These are phyloP conservation scores for Xylariaceae sp. DNA, from an alignment of 2,329 filamentous ascomycete genomes.

Conservation along the genomic window DNA sequence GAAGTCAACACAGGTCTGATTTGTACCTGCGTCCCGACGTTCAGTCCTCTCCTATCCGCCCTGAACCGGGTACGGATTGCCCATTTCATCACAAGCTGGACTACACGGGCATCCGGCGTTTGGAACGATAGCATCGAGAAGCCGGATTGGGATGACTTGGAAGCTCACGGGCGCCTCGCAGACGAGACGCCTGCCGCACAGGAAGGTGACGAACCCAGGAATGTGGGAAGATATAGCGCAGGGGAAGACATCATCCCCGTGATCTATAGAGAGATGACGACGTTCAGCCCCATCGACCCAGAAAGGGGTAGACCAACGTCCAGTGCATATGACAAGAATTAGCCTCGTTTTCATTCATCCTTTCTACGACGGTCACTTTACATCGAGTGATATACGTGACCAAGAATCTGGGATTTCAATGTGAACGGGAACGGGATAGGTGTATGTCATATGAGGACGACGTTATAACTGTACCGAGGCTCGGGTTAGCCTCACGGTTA, in stretches of 20 bases:
- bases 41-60: slow-evolving; percentile 26
- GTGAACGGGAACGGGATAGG: background rate
- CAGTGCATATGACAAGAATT: background rate
- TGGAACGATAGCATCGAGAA: slow-evolving; percentile 23
- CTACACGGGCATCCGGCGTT: slow-evolving; percentile 18
- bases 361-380: background rate
- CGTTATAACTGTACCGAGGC: background rate
- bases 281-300: slow-evolving; percentile 8
- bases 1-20: slow-evolving; percentile 33
- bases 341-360: background rate
- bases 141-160: slow-evolving; percentile 10
- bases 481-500: background rate
- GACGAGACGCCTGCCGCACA: background rate
- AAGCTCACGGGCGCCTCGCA: slow-evolving; percentile 11
- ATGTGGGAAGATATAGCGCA: background rate
- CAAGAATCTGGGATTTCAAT: background rate
- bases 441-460: background rate
- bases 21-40: slow-evolving; percentile 30
- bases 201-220: background rate
- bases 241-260: background rate
- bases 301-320: slow-evolving; percentile 18
- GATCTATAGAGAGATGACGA: slow-evolving; percentile 20
- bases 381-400: background rate
- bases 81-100: slow-evolving; percentile 17
- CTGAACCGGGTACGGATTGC: slow-evolving; percentile 15